Percentiles rank a stretch among this genome's conserved stretches.
Evolutionary conservation across 352 stramenopile species (phyloP).

Genomic region (Globisporangium paddicum): DNA sequence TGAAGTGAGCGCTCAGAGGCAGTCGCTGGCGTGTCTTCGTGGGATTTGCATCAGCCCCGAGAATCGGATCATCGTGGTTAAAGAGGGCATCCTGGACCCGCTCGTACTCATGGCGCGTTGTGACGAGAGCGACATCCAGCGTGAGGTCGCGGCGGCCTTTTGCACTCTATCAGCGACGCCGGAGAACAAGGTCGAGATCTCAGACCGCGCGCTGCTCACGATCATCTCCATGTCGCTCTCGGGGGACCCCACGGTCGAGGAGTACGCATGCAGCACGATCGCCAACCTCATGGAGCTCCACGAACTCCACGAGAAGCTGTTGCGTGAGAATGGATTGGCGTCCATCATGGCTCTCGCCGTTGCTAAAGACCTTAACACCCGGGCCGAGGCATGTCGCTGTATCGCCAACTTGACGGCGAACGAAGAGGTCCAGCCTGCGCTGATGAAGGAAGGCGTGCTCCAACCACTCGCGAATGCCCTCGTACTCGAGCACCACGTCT

Average conservation of each 20-base stretch:
- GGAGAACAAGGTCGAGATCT: conserved; percentile 96
- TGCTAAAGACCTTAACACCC: conserved; percentile 88
- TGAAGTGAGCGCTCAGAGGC: conserved; percentile 89
- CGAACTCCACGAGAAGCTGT: conserved; percentile 92
- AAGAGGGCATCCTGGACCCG: conserved; percentile 94
- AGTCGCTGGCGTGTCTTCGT: conserved; percentile 90
- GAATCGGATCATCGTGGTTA: conserved; percentile 88
- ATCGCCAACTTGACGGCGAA: conserved; percentile 96
- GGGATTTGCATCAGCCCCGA: conserved; percentile 90
- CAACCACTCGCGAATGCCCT: conserved; percentile 89
- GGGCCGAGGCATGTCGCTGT: conserved; percentile 89
- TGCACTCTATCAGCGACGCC: conserved; percentile 93
- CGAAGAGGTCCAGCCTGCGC: conserved; percentile 85
- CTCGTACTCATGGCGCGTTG: conserved; percentile 94
- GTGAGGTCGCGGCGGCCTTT: conserved; percentile 91
- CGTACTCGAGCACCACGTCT: conserved; percentile 88
- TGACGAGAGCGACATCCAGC: conserved; percentile 89
- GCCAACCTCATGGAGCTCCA: conserved; percentile 95
- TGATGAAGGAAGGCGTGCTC: conserved; percentile 92
- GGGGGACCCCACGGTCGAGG: conserved; percentile 88
- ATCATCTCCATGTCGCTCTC: conserved; percentile 94
- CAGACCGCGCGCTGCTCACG: conserved; percentile 91
- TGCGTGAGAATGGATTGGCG: conserved; percentile 92
- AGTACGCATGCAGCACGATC: conserved; percentile 92
- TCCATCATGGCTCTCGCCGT: conserved; percentile 91